Conservation (phyloP, 1,139 yeast genomes). For the Debaryomyces coudertii region DNA sequence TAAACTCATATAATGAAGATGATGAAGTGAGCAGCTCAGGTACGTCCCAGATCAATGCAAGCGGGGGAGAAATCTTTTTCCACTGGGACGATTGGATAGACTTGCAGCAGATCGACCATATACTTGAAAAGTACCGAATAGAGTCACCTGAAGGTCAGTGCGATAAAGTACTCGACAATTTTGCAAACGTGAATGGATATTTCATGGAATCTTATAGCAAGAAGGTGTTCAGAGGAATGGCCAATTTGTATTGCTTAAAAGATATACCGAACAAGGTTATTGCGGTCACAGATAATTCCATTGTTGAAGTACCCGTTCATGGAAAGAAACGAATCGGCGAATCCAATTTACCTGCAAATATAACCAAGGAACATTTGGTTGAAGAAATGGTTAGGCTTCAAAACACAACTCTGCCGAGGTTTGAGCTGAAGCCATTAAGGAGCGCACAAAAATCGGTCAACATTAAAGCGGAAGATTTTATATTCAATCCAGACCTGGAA, state of each 20-base stretch:
- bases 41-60: slow-evolving; percentile 16
- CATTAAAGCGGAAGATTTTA: slow-evolving; percentile 32
- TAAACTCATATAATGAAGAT: slow-evolving; percentile 19
- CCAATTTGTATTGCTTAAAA: slow-evolving; percentile 37
- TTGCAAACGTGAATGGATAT: slow-evolving; percentile 38
- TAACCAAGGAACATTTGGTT: slow-evolving; percentile 15
- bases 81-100: slow-evolving; percentile 53
- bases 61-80: slow-evolving; percentile 29
- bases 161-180: slow-evolving; percentile 23
- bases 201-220: slow-evolving; percentile 39
- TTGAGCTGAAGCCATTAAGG: slow-evolving; percentile 16
- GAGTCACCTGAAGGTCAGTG: slow-evolving; percentile 30
- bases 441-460: slow-evolving; percentile 19
- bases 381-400: slow-evolving; percentile 16
- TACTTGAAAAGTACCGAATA: slow-evolving; percentile 24
- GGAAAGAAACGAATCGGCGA: slow-evolving; percentile 30
- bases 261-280: slow-evolving; percentile 34
- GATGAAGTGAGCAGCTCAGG: slow-evolving; percentile 3
- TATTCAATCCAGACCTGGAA: slow-evolving; percentile 36
- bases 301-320: slow-evolving; percentile 34
- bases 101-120: slow-evolving; percentile 28
- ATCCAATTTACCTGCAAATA: slow-evolving; percentile 10
- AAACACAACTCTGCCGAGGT: slow-evolving; percentile 7
- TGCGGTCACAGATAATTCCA: slow-evolving; percentile 29
- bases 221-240: slow-evolving; percentile 40